These are phyloP conservation scores for Cicer judaicum DNA, from an alignment of 306 rosid species.

Conservation along the genomic window DNA sequence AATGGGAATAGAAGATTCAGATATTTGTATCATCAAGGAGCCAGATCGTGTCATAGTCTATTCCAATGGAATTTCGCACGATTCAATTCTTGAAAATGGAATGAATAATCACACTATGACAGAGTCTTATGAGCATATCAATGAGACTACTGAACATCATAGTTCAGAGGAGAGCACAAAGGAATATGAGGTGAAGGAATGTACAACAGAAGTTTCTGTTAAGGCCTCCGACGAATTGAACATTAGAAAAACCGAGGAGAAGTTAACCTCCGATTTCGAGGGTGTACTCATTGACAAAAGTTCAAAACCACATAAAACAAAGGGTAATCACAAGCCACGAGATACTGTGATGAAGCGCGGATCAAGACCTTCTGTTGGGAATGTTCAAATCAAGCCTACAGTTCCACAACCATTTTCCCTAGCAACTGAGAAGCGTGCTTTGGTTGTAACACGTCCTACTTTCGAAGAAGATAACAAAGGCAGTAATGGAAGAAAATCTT, in stretches of 20 bases:
- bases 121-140: constrained; percentile 67
- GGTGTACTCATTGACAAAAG: constrained; percentile 48
- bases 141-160: constrained; percentile 61
- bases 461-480: constrained; percentile 50
- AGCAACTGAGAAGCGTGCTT: constrained; percentile 96
- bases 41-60: constrained; percentile 72
- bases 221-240: constrained; percentile 49
- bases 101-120: constrained; percentile 53
- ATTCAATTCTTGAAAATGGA: constrained; percentile 58
- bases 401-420: constrained; percentile 94
- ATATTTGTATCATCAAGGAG: constrained; percentile 87
- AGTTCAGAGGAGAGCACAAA: constrained; percentile 78
- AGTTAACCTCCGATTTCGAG: constrained; percentile 52
- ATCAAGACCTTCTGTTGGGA: constrained; percentile 60
- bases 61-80: constrained; percentile 63
- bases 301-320: constrained; percentile 54
- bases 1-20: constrained; percentile 81
- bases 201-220: constrained; percentile 80
- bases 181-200: constrained; percentile 96
- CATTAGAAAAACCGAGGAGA: constrained; percentile 50
- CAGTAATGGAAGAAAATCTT: constrained; percentile 48
- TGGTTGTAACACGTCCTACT: constrained; percentile 56
- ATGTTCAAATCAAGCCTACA: constrained; percentile 68
- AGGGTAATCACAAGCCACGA: constrained; percentile 54
- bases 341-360: constrained; percentile 57